A percentile compares a stretch with the other conserved stretches of the same genome.
phyloP scores from a whole-genome alignment of 2,329 filamentous ascomycete species.

The Berkeleyomyces rouxiae region DNA sequence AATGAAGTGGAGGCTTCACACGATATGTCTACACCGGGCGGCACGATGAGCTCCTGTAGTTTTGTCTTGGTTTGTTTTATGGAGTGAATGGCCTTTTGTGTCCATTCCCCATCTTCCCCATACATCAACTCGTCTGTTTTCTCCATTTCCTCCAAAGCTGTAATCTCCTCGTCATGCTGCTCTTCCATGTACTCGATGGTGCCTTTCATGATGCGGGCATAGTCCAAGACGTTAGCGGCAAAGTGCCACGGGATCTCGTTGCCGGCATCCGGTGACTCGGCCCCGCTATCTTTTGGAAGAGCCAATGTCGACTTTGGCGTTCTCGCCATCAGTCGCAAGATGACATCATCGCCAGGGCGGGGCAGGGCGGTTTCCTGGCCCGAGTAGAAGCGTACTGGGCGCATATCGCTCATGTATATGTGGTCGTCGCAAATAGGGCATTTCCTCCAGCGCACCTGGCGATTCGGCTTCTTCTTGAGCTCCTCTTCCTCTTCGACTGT shows the following conservation, averaged over 20 bases:
- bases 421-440: conserved; percentile 92
- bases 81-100: conserved; percentile 60
- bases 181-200: conserved; percentile 72
- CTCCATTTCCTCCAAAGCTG: conserved; percentile 57
- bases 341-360: conserved; percentile 72
- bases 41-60: conserved; percentile 22
- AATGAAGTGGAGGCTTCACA: background rate
- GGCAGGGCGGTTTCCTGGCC: conserved; percentile 74
- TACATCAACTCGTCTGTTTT: conserved; percentile 84
- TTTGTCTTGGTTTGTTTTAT: conserved; percentile 65
- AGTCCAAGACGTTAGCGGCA: conserved; percentile 84
- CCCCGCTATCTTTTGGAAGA: conserved; percentile 59
- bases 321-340: conserved; percentile 71
- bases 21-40: background rate
- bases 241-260: conserved; percentile 90
- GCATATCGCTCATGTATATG: conserved; percentile 79
- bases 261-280: conserved; percentile 48
- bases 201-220: conserved; percentile 88
- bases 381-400: conserved; percentile 78
- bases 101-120: conserved; percentile 85
- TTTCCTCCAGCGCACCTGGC: conserved; percentile 72
- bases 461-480: conserved; percentile 36
- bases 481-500: conserved; percentile 57
- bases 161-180: conserved; percentile 66
- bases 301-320: conserved; percentile 69